Conservation (phyloP, 305 asterid species). For the Fraxinus albicans region DNA sequence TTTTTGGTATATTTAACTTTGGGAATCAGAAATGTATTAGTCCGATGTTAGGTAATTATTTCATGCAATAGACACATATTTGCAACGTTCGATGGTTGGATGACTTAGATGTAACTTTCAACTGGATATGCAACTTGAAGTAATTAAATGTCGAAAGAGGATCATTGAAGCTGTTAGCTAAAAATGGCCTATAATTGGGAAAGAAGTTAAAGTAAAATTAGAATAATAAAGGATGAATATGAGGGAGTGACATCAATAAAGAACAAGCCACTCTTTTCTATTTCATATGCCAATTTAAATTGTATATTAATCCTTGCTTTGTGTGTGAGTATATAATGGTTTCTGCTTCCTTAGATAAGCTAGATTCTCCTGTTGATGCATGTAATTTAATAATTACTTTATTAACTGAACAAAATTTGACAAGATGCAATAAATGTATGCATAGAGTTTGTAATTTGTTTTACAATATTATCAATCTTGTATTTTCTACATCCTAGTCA, state of each 20-base stretch:
- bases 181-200: slow-evolving; percentile 4
- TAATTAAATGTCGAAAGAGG: slow-evolving; percentile 1
- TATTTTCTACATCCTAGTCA: slow-evolving; percentile 13
- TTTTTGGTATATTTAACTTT: background rate
- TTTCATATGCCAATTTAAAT: background rate
- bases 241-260: slow-evolving; percentile 1
- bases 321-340: background rate
- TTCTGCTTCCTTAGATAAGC: slow-evolving; percentile 8
- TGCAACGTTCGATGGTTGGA: background rate
- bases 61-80: background rate
- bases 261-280: background rate
- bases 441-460: slow-evolving; percentile 8
- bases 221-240: background rate
- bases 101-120: slow-evolving; percentile 7
- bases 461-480: background rate
- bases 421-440: slow-evolving; percentile 2
- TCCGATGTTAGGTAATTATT: slow-evolving; percentile 5
- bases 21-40: background rate
- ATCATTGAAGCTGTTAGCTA: slow-evolving; percentile 2
- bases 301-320: background rate
- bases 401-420: background rate
- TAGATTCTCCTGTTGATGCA: slow-evolving; percentile 12
- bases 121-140: slow-evolving; percentile 11
- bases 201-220: slow-evolving; percentile 7
- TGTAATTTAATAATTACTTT: slow-evolving; percentile 9